Evolutionary conservation across 1,284 basidiomycete species (phyloP).

Genomic region (Apiotrichum sp.): DNA sequence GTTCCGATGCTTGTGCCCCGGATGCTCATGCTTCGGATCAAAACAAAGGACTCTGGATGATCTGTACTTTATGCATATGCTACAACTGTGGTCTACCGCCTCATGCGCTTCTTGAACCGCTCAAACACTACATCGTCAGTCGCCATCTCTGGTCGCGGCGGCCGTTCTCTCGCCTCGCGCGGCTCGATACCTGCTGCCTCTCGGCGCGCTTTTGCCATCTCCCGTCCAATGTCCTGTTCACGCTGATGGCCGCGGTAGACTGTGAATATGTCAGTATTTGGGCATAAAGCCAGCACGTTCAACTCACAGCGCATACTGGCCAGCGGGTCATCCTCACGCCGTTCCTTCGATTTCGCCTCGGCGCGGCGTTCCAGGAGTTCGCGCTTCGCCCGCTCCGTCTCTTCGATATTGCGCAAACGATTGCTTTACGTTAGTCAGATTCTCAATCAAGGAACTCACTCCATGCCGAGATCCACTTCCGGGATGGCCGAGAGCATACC

Average conservation of each 20-base stretch:
- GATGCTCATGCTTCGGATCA: too few species aligned
- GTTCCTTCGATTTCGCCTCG: constrained; percentile 15
- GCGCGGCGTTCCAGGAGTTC: constrained; percentile 66
- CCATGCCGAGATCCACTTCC: constrained; percentile 95
- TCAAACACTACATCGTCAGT: constrained; percentile 78
- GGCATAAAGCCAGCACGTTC: too few species aligned
- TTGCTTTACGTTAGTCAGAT: constrained; percentile 51
- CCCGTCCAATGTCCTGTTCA: constrained; percentile 74
- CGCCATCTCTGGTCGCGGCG: constrained; percentile 59
- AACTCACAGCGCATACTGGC: constrained; percentile 74
- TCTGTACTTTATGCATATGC: background rate
- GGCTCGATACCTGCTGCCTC: constrained; percentile 67
- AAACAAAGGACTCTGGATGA: too few species aligned
- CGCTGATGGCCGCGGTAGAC: constrained; percentile 71
- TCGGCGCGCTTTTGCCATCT: constrained; percentile 72
- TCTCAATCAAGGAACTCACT: constrained; percentile 57
- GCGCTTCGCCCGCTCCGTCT: constrained; percentile 91
- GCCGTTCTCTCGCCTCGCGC: constrained; percentile 15
- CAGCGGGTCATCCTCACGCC: constrained; percentile 56
- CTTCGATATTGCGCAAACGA: constrained; percentile 88
- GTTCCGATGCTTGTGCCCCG: too few species aligned
- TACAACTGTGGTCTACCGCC: background rate
- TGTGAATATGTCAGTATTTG: constrained; percentile 36
- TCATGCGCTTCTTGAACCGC: constrained; percentile 48
- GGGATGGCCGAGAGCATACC: constrained; percentile 95